Base-by-base conservation (phyloP, 2,329 filamentous ascomycete genomes). In the Lachnellula suecica region DNA sequence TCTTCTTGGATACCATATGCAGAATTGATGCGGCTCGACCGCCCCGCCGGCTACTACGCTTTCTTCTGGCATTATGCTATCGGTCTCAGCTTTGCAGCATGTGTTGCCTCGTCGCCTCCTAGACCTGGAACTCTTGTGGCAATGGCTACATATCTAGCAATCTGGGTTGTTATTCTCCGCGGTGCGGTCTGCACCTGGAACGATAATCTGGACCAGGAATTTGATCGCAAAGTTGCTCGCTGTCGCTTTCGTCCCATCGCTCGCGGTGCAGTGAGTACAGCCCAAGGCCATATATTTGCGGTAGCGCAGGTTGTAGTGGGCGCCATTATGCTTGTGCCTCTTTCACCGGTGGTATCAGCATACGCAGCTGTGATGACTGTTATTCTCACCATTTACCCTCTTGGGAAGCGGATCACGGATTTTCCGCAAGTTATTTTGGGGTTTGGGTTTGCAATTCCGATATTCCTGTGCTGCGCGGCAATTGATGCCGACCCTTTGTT, bases 1-100 rank as follows among this genome's bases (percentile, higher is more conserved):
- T 57, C 72, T 19, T 81, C 86, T 50, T 84, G 85, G 77, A 77
- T 94, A 3, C 91, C 90, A 1, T 93, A 92, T 64, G 89, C 83
- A 45, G 89, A 94, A 67, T 79, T 94, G 15, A 80, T 87, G 63
- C 86, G 90, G 34, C 75, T 94, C 45, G 85, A 93, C 70, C 92
- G 89, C 63, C 89, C 89, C 0, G 78, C 83, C 0, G 89, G 89
- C 35, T 88, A 87, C 1, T 88, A 89, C 72, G 92, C 92, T 67
- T 83, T 94, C 55, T 91, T 86, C 74, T 87, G 91, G 62, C 90
- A 88, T 25, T 91, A 89, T 64, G 9, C 15, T 10, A 37, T 37
- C 7, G 34, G 34, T n/a, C 17, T 37, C 6, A 19, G 13, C 34
- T 37, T 13, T n/a, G 34, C 34, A 37, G 9, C 34, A 7, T 13